Base-by-base conservation (phyloP, 495 filamentous ascomycete species). In the Acidomyces sp. region DNA sequence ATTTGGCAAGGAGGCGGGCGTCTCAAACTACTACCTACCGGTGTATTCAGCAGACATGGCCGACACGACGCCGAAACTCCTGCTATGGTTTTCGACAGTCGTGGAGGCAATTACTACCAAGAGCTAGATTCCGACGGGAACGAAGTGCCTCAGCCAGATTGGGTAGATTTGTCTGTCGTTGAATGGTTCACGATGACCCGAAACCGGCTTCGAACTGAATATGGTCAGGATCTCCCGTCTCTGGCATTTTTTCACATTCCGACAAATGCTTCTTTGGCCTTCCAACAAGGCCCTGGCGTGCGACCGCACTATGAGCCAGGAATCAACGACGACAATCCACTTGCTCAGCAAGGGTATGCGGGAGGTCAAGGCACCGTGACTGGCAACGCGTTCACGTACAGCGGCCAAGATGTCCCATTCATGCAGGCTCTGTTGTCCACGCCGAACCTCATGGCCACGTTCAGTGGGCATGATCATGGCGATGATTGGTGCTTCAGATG, bases 61-160 rank as follows among this genome's bases (percentile, higher is more conserved):
- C 0, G 30, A 18, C 15, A 43, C 35, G 1, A 60, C 41, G 2
- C 71, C 70, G 6, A 57, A 56, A 10, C 58, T 78, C 10, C 46
- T 86, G 3, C 64, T 85, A 22, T 86, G 77, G 77, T 85, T 85
- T 85, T 86, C 50, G 81, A 86, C 54, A 72, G 66, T 38, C 67
- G 68, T 24, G 80, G 80, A 26, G 80, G 81, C 0, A 64, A 62
- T 32, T 48, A 59, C 19, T 74, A 67, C 48, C 69, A 75, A 30
- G 45, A 59, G 12, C 39, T 41, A 2, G 45, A 48, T 6, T 37
- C 58, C 0, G 34, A 57, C 35, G 57, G 66, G 12, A 52, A 54
- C 6, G 48, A 66, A 10, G 47, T 62, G 9, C 30, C 41, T 6
- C 47, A 59, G 18, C 53, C 52, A 1, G 57, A 67, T 26, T 68